phyloP scores from a whole-genome alignment of 352 stramenopile species.

The Pythium angustatum region DNA sequence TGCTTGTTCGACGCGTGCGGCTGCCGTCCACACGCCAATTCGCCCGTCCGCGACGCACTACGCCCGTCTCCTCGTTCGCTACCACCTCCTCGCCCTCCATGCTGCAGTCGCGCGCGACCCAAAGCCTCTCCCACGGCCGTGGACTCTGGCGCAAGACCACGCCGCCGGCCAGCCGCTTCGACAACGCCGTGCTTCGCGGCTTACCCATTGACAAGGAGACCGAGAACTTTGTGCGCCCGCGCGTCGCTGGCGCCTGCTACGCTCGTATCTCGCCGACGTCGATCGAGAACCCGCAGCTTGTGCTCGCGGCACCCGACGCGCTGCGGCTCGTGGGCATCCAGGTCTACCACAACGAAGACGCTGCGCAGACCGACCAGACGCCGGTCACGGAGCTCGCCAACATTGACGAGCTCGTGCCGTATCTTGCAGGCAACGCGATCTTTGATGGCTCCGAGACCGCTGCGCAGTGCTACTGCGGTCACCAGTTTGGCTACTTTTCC shows the following conservation, averaged over 20 bases:
- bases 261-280: constrained; percentile 62
- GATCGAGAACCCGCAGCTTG: constrained; percentile 56
- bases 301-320: constrained; percentile 50
- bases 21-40: constrained; percentile 14
- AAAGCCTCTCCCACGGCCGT: constrained; percentile 26
- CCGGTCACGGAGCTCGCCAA: constrained; percentile 30
- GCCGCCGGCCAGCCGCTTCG: constrained; percentile 36
- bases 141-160: constrained; percentile 51
- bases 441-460: constrained; percentile 72
- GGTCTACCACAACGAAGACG: constrained; percentile 22
- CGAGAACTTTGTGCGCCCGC: constrained; percentile 51
- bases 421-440: constrained; percentile 74
- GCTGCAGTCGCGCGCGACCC: constrained; percentile 16
- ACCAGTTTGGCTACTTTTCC: constrained; percentile 92
- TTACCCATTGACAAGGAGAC: constrained; percentile 59
- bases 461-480: constrained; percentile 91
- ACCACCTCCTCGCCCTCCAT: neutral
- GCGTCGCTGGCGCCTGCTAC: constrained; percentile 60
- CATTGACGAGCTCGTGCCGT: constrained; percentile 49
- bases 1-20: constrained; percentile 2
- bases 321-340: constrained; percentile 68
- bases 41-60: too few relatives aligned
- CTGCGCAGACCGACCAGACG: constrained; percentile 25
- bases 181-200: constrained; percentile 66
- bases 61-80: too few relatives aligned